Percentiles rank a stretch among this genome's conserved stretches.
Evolutionary conservation across 2,329 filamentous ascomycete species (phyloP).

Genomic region (Plectosphaerella cucumerina): DNA sequence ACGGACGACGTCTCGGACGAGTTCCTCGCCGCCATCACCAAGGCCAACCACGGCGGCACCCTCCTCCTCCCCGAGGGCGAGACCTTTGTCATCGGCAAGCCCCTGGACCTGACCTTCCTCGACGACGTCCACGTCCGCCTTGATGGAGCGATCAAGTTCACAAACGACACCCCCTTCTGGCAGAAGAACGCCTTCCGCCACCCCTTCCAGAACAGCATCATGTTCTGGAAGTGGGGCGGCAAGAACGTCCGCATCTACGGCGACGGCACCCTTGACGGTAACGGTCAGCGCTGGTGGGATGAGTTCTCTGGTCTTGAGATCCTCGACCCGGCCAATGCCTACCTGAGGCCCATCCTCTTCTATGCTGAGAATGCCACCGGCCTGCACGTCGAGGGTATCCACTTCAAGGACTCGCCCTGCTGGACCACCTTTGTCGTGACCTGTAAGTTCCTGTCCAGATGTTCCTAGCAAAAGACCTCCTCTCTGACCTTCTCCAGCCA

Average conservation of each 20-base stretch:
- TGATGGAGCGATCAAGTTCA: conserved; percentile 56
- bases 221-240: conserved; percentile 65
- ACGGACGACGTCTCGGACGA: conserved; percentile 52
- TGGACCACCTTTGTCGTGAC: conserved; percentile 60
- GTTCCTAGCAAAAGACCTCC: background rate
- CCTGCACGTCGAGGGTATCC: conserved; percentile 51
- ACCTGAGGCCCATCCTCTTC: conserved; percentile 55
- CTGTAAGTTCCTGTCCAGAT: conserved; percentile 23
- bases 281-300: conserved; percentile 59
- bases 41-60: conserved; percentile 56
- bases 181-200: conserved; percentile 58
- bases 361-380: conserved; percentile 57
- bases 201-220: conserved; percentile 60
- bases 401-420: conserved; percentile 56
- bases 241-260: conserved; percentile 60
- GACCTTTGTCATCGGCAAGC: conserved; percentile 55
- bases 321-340: conserved; percentile 46
- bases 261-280: conserved; percentile 54
- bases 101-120: conserved; percentile 53
- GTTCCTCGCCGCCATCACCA: conserved; percentile 48
- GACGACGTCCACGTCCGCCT: conserved; percentile 53
- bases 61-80: conserved; percentile 48
- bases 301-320: conserved; percentile 44
- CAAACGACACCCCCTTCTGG: conserved; percentile 65
- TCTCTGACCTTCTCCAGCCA: conserved; percentile 15